Evolutionary conservation across 2,329 filamentous ascomycete species (phyloP), one percentile per base, ranked within the genome.

Genomic region (Ascochyta pisi): DNA sequence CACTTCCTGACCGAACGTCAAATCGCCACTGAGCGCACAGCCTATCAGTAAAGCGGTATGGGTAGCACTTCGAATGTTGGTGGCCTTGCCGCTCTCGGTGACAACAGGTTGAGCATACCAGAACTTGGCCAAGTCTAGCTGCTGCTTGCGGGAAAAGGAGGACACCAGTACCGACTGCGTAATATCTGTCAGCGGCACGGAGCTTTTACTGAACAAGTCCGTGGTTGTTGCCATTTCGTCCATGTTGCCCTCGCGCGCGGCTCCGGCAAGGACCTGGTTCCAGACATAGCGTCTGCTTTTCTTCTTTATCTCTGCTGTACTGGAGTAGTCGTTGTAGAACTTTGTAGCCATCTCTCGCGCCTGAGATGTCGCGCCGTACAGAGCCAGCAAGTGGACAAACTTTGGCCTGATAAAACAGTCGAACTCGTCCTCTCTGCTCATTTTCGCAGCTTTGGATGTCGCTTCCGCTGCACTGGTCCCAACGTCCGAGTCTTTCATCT

Each of bases 71-170:
- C 34, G 15, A 16, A 64, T 63, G 24, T 61, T 50, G 4, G 41
- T 35, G 10, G 48, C n/a, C 3, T 56, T 23, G 26, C 58, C 61
- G 7, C 45, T 8, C n/a, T 27, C 41, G 26, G 69, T 71, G 13
- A 76, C 66, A 3, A 87, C 76, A 1, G 83, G 79, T 58, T 83
- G 84, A 22, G 82, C 76, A 65, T 89, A 92, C 85, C 92, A 91
- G 12, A 79, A 71, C 67, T 89, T 87, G 3, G 87, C 87, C 58
- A 85, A 83, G n/a, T 80, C 72, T 4, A 89, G 69, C 42, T 86
- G 78, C 62, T 87, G 78, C 40, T 79, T 81, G 12, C 78, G 72
- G 1, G 88, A 84, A 64, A 88, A 92, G 63, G 89, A 89, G 0
- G 73, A 74, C 3, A 87, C 82, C 70, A 95, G 79, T 31, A 83